Base-by-base conservation (phyloP, 176 grass and related monocot species). In the Carex kokanica region DNA sequence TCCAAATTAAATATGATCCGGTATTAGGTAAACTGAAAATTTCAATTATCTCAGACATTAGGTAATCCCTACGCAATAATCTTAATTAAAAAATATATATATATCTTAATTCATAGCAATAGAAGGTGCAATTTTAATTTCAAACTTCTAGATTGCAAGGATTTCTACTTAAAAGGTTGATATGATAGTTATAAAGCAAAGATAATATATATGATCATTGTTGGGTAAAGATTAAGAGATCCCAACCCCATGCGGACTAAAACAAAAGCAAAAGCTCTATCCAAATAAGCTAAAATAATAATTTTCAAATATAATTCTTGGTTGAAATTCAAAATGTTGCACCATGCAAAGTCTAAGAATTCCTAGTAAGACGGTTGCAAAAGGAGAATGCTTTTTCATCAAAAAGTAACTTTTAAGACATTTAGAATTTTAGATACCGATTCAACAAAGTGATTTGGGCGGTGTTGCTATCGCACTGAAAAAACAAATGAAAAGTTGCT, bases 351-450 rank as follows among this genome's bases (percentile, higher is more conserved):
- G 72, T 54, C 72, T 52, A 43, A 54, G 23, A 75, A 29, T 38
- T 38, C 23, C 21, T 17, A 75, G 14, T 53, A 14, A 75, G 72
- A 75, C 72, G 13, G 53, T 54, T 8, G n/a, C 72, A 47, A 77
- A 75, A 75, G 47, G 31, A 54, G 73, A 31, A 16, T 55, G 23
- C 73, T 77, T 32, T 74, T 55, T 16, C 24, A 77, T 20, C 66
- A 70, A 77, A 77, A 77, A 77, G 73, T 55, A 29, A 55, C 73
- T 77, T 77, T 77, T 77, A 77, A 24, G 41, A 73, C 21, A 77
- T 55, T 75, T 77, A 77, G 73, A 77, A 77, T 32, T 77, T 16
- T 77, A 55, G 9, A 53, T 54, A 73, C 3, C 40, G 18, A 77
- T 77, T 14, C 21, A 54, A 77, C n/a, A 16, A 77, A 54, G 49